Evolutionary conservation across 176 grass and related monocot genomes (phyloP).

Genomic region (Musa beccarii): DNA sequence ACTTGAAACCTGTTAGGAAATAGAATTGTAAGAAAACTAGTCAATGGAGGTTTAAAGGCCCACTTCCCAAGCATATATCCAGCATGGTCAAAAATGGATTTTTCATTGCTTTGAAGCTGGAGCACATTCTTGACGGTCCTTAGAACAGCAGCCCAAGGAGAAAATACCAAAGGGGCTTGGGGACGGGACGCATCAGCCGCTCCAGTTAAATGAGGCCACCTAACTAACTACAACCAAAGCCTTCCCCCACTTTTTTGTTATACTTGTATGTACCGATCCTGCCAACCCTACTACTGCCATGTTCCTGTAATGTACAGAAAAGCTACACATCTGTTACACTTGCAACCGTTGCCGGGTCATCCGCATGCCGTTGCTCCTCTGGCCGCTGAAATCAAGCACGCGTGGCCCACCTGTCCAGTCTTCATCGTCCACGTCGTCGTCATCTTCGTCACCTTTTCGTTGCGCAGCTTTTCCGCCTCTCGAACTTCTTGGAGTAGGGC

Average conservation of each 20-base stretch:
- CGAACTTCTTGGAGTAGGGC: conserved; percentile 52
- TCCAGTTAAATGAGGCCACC: conserved; percentile 11
- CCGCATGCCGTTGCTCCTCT: conserved; percentile 44
- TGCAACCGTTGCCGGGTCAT: conserved; percentile 66
- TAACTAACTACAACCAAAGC: conserved; percentile 12
- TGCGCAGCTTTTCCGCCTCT: conserved; percentile 42
- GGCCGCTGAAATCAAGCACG: conserved; percentile 57
- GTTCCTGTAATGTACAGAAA: conserved; percentile 49
- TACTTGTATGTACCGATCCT: conserved; percentile 4
- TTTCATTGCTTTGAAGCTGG: conserved; percentile 3
- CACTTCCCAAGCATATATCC: too few relatives aligned
- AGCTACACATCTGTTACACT: conserved; percentile 35
- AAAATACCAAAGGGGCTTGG: not conserved
- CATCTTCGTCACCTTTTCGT: conserved; percentile 27
- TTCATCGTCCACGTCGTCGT: conserved; percentile 47
- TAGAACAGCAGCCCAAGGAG: not conserved
- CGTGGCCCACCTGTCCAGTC: conserved; percentile 61
- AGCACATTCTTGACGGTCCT: not conserved
- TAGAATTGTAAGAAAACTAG: too few relatives aligned
- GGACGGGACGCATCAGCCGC: not conserved
- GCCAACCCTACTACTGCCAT: not conserved
- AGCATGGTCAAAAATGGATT: not conserved
- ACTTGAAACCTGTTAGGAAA: too few relatives aligned
- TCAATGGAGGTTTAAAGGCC: too few relatives aligned
- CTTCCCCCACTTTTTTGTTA: conserved; percentile 11